A percentile compares a stretch with the other conserved stretches of the same genome.
Conservation (phyloP, 306 rosid genomes). For the Medicago lupulina region DNA sequence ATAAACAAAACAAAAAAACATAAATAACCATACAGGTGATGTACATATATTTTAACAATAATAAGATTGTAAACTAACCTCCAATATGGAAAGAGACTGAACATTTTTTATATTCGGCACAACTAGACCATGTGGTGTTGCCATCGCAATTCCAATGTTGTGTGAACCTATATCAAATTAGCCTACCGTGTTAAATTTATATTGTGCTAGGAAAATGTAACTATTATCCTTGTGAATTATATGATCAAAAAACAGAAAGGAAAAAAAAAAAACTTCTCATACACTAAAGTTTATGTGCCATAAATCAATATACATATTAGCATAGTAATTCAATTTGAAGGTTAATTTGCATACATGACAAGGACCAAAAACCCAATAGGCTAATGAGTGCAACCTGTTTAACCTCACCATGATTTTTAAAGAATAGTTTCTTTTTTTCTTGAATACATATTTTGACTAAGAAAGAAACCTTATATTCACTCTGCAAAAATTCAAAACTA, state of each 20-base stretch:
- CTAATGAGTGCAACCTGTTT: slow-evolving; percentile 1
- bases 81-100: slow-evolving; percentile 84
- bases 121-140: slow-evolving; percentile 82
- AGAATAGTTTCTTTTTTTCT: slow-evolving; percentile 1
- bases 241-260: neutral
- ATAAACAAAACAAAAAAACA: neutral
- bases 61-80: slow-evolving; percentile 60
- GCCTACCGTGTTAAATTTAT: slow-evolving; percentile 27
- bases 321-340: neutral
- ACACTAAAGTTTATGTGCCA: neutral
- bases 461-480: slow-evolving; percentile 1
- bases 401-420: neutral
- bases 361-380: slow-evolving; percentile 10
- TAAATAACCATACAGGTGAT: too few species aligned
- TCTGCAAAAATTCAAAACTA: slow-evolving; percentile 14
- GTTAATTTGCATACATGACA: neutral
- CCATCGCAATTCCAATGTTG: slow-evolving; percentile 93
- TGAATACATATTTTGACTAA: neutral
- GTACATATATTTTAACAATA: neutral
- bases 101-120: slow-evolving; percentile 94
- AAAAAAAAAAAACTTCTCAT: slow-evolving; percentile 1
- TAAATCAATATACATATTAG: neutral
- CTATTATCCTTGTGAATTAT: slow-evolving; percentile 5
- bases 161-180: slow-evolving; percentile 71
- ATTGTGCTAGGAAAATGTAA: slow-evolving; percentile 20